Evolutionary conservation across 441 rosid species (phyloP).

Genomic region (Rhodomyrtus psidioides): DNA sequence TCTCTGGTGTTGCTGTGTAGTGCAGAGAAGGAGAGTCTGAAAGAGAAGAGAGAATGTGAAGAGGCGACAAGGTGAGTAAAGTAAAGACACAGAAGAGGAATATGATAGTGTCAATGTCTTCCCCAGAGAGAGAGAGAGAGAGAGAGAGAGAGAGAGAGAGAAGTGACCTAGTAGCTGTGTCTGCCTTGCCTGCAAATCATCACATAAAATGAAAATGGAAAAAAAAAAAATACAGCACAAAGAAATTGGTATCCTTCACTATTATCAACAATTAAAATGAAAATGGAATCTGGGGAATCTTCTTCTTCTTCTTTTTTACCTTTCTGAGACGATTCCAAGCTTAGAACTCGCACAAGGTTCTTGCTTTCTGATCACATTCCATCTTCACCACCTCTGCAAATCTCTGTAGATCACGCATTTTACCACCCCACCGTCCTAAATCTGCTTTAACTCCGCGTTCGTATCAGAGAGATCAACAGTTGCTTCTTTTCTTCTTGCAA

Average conservation of each 20-base stretch:
- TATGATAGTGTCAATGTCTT: neutral
- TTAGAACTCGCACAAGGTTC: neutral
- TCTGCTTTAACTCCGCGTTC: neutral
- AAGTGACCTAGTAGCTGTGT: constrained; percentile 16
- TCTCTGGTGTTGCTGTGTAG: constrained; percentile 11
- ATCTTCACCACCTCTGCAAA: neutral
- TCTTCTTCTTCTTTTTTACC: neutral
- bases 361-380: neutral
- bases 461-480: neutral
- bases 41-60: neutral
- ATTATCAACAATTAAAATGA: neutral
- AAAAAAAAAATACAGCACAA: neutral
- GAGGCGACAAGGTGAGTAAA: constrained; percentile 26
- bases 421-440: neutral
- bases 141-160: constrained; percentile 11
- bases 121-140: neutral
- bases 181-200: constrained; percentile 39
- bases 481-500: neutral
- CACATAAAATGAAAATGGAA: neutral
- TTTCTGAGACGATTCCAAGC: neutral
- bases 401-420: neutral
- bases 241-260: neutral
- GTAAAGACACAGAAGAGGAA: constrained; percentile 18
- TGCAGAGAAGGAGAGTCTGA: neutral
- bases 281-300: neutral